Evolutionary conservation across 75 land plant genomes (phyloP).

Genomic region (Adiantum capillusveneris): DNA sequence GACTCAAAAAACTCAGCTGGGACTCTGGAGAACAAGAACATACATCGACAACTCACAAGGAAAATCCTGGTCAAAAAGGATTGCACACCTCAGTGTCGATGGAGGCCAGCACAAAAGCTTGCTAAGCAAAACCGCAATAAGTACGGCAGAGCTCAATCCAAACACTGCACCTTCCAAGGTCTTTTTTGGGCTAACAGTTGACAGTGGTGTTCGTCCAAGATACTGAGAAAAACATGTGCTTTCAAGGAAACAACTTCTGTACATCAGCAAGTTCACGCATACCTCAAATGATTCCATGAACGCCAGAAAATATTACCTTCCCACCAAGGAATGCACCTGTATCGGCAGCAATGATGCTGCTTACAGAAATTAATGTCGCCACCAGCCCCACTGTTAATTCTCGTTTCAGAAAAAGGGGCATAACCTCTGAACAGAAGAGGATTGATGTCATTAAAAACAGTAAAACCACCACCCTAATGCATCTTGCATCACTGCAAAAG

Average conservation of each 20-base stretch:
- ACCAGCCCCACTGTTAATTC: constrained; percentile 68
- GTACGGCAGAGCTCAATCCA: constrained; percentile 70
- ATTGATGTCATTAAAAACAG: no score
- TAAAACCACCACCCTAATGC: no score
- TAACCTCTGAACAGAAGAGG: constrained; percentile 8
- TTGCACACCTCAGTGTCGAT: constrained; percentile 54
- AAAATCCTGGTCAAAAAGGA: neutral
- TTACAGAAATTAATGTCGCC: constrained; percentile 75
- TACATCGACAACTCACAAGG: no score
- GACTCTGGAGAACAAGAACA: no score
- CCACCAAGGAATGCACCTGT: constrained; percentile 92
- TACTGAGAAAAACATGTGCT: constrained; percentile 36
- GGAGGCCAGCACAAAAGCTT: constrained; percentile 79
- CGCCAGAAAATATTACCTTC: constrained; percentile 34
- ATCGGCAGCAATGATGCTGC: constrained; percentile 92
- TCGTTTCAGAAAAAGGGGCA: neutral
- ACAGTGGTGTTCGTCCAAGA: constrained; percentile 84
- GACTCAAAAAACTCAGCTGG: no score
- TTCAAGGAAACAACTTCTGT: no score
- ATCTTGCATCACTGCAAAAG: no score
- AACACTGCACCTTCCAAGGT: constrained; percentile 88
- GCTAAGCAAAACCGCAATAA: constrained; percentile 46
- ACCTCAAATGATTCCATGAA: no score
- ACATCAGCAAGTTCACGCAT: no score
- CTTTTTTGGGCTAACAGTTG: constrained; percentile 87